phyloP scores from a whole-genome alignment of 352 stramenopile genomes.

The Phytophthora citricola region DNA sequence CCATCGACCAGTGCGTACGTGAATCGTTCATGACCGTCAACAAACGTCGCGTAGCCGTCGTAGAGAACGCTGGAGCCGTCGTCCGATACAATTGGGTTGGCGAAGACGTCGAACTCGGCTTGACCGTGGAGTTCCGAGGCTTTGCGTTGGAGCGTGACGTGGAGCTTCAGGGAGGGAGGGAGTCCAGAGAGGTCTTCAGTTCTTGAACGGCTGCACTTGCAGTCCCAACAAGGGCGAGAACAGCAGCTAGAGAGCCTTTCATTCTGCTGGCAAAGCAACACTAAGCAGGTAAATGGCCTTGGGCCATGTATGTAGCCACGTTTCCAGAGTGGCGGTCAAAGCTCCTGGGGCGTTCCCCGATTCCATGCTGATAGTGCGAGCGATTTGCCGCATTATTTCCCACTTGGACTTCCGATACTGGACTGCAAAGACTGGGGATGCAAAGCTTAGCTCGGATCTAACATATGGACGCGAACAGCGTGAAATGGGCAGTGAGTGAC shows the following conservation, averaged over 20 bases:
- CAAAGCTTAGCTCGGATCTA: slow-evolving; percentile 11
- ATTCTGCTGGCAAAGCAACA: not conserved
- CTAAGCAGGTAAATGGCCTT: not conserved
- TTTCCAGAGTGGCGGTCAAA: slow-evolving; percentile 2
- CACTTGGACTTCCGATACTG: not conserved
- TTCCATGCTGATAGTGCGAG: slow-evolving; percentile 15
- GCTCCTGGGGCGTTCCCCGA: not conserved
- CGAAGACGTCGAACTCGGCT: slow-evolving; percentile 36
- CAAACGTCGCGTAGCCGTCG: slow-evolving; percentile 36
- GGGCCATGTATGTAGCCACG: slow-evolving; percentile 12
- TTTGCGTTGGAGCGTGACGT: slow-evolving; percentile 41
- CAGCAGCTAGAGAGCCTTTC: slow-evolving; percentile 6
- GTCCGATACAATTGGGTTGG: slow-evolving; percentile 28
- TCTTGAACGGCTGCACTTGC: not conserved
- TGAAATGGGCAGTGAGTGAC: not conserved
- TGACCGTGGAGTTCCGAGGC: slow-evolving; percentile 28
- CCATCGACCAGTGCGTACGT: slow-evolving; percentile 43
- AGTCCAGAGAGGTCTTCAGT: slow-evolving; percentile 11
- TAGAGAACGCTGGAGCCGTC: slow-evolving; percentile 29
- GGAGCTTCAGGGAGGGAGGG: slow-evolving; percentile 40
- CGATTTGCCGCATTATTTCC: slow-evolving; percentile 12
- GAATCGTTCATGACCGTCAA: slow-evolving; percentile 20
- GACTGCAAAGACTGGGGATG: slow-evolving; percentile 5
- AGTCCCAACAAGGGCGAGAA: slow-evolving; percentile 1
- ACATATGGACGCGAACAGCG: not conserved